phyloP scores from a whole-genome alignment of 176 grass and related monocot genomes.

The Neostapfia colusana region DNA sequence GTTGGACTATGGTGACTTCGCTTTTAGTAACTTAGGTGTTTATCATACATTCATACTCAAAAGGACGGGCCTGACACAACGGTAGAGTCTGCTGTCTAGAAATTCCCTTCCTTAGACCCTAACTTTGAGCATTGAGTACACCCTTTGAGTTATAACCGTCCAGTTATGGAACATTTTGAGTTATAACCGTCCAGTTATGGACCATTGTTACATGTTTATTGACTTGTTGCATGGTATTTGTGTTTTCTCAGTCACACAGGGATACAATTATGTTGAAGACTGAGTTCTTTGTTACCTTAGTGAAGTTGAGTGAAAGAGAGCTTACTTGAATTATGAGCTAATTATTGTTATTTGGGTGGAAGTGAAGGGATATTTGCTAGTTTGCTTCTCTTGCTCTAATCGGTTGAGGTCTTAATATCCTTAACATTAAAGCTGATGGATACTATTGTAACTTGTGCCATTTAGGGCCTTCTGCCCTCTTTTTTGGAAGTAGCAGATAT shows the following conservation, averaged over 20 bases:
- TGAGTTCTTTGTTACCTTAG: background rate
- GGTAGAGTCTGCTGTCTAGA: no score
- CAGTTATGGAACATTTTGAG: no score
- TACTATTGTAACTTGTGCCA: background rate
- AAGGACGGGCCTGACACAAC: no score
- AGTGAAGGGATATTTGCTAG: background rate
- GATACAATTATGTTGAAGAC: background rate
- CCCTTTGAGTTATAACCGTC: no score
- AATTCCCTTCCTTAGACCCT: no score
- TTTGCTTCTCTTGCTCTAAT: background rate
- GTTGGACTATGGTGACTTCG: background rate
- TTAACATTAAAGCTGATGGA: background rate
- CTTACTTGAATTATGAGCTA: background rate
- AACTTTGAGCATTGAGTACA: no score
- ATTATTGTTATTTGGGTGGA: background rate
- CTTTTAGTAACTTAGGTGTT: no score
- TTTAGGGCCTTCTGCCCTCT: no score
- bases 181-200: background rate
- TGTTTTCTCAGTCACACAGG: background rate
- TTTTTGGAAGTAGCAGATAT: no score
- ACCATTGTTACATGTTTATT: background rate
- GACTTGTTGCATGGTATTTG: background rate
- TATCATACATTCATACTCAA: no score
- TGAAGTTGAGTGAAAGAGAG: slow-evolving; percentile 4
- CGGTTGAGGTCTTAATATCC: background rate